These are phyloP conservation scores for Russula foetens DNA, from an alignment of 768 basidiomycete genomes.

Conservation along the genomic window DNA sequence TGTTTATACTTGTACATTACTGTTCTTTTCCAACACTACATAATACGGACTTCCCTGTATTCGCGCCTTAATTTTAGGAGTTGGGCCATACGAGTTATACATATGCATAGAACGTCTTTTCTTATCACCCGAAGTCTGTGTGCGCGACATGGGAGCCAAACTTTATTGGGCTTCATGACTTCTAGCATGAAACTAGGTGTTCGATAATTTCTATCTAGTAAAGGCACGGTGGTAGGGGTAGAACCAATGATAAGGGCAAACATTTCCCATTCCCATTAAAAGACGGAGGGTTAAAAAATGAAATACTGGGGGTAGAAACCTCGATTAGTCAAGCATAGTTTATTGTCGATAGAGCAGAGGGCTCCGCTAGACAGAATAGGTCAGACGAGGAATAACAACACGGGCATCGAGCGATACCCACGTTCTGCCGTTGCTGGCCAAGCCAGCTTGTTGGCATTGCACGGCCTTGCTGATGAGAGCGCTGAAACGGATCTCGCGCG, in stretches of 20 bases:
- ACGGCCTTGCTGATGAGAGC: conserved; percentile 8
- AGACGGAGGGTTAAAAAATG: neutral
- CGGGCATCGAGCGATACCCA: neutral
- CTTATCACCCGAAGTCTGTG: neutral
- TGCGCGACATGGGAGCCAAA: too few species aligned
- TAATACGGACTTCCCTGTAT: neutral
- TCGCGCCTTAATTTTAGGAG: neutral
- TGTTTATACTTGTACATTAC: conserved; percentile 3
- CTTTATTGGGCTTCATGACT: neutral
- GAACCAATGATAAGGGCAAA: neutral
- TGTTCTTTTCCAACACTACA: neutral
- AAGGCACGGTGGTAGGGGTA: neutral
- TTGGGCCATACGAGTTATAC: neutral
- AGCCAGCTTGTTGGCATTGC: conserved; percentile 15
- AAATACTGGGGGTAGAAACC: neutral
- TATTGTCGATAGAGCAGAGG: conserved; percentile 13
- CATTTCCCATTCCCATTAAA: neutral
- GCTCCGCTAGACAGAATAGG: conserved; percentile 3
- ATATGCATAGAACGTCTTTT: neutral
- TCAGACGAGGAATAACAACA: neutral
- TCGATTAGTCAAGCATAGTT: neutral
- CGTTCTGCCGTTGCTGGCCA: conserved; percentile 20
- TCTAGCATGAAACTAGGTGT: neutral
- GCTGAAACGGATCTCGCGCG: conserved; percentile 15
- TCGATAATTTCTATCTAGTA: neutral